Evolutionary conservation across 345 rosid species (phyloP).

Genomic region (Fremontodendron californicum): DNA sequence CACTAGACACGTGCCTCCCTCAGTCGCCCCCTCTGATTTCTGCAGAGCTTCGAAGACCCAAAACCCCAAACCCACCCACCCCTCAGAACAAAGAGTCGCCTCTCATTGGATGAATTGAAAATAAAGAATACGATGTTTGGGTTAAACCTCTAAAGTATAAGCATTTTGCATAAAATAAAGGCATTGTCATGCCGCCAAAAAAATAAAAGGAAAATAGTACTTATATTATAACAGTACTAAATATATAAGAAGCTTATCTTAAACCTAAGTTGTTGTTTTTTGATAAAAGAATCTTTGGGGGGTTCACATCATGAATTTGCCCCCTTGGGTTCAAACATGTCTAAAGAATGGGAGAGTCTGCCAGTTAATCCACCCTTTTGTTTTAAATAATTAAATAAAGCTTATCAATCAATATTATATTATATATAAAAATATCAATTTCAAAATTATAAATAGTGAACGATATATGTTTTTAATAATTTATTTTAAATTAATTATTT

Average conservation of each 20-base stretch:
- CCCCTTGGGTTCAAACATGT: constrained; percentile 44
- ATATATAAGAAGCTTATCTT: constrained; percentile 11
- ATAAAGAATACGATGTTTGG: not conserved
- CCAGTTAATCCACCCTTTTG: not conserved
- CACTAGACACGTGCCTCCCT: constrained; percentile 38
- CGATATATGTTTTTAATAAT: too few relatives aligned
- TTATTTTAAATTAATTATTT: too few relatives aligned
- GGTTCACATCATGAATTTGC: constrained; percentile 33
- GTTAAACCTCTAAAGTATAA: not conserved
- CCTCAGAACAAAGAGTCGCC: not conserved
- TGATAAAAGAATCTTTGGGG: constrained; percentile 42
- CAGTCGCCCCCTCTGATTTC: constrained; percentile 2
- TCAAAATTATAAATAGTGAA: too few relatives aligned
- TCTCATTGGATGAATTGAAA: constrained; percentile 11
- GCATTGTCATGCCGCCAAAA: constrained; percentile 14
- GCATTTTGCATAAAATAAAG: not conserved
- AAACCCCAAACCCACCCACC: not conserved
- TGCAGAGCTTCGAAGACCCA: constrained; percentile 2
- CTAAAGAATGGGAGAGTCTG: constrained; percentile 37
- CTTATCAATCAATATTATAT: too few relatives aligned
- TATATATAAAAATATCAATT: too few relatives aligned
- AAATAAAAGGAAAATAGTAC: not conserved
- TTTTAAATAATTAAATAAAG: not conserved
- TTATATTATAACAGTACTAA: not conserved
- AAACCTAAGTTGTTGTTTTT: not conserved